Percentiles rank a stretch among this genome's conserved stretches.
These are phyloP conservation scores for Kazachstania taianensis DNA, from an alignment of 805 yeast genomes.

Conservation along the genomic window DNA sequence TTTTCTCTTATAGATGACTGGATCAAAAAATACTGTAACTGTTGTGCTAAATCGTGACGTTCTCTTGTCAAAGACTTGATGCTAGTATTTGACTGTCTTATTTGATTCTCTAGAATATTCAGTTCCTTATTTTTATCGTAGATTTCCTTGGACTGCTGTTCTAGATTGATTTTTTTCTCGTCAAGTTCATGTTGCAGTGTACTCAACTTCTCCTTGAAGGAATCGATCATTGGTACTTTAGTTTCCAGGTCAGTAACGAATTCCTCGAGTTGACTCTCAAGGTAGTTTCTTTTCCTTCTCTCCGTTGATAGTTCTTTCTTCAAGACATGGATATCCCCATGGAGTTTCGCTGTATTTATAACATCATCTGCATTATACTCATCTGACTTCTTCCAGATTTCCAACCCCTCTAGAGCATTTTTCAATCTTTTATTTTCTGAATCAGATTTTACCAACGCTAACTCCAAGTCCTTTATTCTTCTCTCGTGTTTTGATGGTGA, in stretches of 20 bases:
- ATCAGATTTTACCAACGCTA: constrained; percentile 29
- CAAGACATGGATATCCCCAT: constrained; percentile 52
- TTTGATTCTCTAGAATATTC: constrained; percentile 26
- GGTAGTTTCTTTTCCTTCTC: constrained; percentile 52
- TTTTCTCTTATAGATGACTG: constrained; percentile 42
- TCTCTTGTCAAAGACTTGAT: constrained; percentile 14
- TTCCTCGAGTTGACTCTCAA: constrained; percentile 57
- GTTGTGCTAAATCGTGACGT: constrained; percentile 65
- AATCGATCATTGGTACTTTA: constrained; percentile 63
- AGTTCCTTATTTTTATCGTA: constrained; percentile 10
- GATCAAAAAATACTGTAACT: constrained; percentile 60
- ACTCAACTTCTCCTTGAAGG: constrained; percentile 48
- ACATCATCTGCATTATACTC: not conserved
- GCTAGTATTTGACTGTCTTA: constrained; percentile 36
- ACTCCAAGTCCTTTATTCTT: too few species aligned
- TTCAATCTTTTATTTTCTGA: constrained; percentile 32
- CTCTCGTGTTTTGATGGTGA: too few species aligned
- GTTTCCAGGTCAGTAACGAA: constrained; percentile 67
- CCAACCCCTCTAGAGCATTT: constrained; percentile 34
- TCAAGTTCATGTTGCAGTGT: constrained; percentile 44
- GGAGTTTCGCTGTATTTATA: constrained; percentile 24
- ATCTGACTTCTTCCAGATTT: constrained; percentile 9
- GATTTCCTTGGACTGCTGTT: constrained; percentile 29
- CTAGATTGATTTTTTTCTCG: constrained; percentile 45
- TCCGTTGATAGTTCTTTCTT: constrained; percentile 59